Percentiles rank a stretch among this genome's conserved stretches.
phyloP scores from a whole-genome alignment of 169 alveolate species.

The Plasmodium fragile region DNA sequence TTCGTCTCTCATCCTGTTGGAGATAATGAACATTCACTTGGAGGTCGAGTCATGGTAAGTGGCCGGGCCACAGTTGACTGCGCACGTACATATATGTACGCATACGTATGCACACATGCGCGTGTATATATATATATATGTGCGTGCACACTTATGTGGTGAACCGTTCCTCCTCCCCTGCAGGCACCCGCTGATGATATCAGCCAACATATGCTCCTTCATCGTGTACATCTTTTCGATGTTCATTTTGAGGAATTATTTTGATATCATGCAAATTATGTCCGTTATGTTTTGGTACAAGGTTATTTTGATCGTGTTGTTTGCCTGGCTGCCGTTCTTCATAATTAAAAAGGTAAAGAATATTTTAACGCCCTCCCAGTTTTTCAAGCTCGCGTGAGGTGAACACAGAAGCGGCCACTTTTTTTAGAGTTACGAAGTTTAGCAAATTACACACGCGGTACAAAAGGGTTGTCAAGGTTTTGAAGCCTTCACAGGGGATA shows the following conservation, averaged over 20 bases:
- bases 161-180: background rate
- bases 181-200: constrained; percentile 89
- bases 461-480: background rate
- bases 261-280: constrained; percentile 91
- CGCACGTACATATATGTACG: too few species aligned
- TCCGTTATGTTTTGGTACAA: constrained; percentile 92
- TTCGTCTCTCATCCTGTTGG: constrained; percentile 95
- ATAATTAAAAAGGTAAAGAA: constrained; percentile 87
- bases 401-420: background rate
- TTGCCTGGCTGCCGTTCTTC: constrained; percentile 95
- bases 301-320: constrained; percentile 90
- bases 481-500: background rate
- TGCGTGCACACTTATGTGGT: background rate
- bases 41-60: constrained; percentile 93
- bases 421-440: background rate
- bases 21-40: constrained; percentile 94
- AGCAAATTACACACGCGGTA: background rate
- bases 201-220: constrained; percentile 87
- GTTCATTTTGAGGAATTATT: constrained; percentile 91
- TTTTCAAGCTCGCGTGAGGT: constrained; percentile 82
- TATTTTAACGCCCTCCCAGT: constrained; percentile 91
- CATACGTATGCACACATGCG: background rate
- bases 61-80: too few species aligned
- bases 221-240: constrained; percentile 89
- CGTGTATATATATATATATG: background rate